Evolutionary conservation across 352 stramenopile genomes (phyloP).

Genomic region (Aphanomyces invadans): DNA sequence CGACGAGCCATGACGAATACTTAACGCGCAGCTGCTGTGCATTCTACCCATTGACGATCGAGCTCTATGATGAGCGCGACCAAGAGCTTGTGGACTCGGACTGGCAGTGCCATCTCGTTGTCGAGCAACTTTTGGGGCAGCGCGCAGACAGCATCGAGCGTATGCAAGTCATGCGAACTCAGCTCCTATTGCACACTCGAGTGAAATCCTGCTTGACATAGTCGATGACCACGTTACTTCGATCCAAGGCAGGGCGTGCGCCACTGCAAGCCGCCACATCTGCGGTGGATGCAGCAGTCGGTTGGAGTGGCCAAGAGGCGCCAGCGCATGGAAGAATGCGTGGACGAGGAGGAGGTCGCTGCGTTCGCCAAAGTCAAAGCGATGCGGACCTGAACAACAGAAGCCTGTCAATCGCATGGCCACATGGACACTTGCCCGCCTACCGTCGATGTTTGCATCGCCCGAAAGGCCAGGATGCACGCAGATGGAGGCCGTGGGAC

Average conservation of each 20-base stretch:
- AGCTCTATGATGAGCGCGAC: slow-evolving; percentile 29
- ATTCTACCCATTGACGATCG: background rate
- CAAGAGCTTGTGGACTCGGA: slow-evolving; percentile 29
- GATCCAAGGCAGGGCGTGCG: slow-evolving; percentile 28
- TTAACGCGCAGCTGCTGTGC: background rate
- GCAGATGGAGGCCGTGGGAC: background rate
- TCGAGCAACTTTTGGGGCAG: background rate
- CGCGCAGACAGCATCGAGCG: slow-evolving; percentile 34
- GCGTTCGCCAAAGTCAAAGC: too few species aligned
- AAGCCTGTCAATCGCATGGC: background rate
- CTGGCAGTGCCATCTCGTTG: slow-evolving; percentile 24
- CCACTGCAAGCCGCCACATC: slow-evolving; percentile 40
- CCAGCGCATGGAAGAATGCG: slow-evolving; percentile 43
- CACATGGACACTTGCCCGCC: background rate
- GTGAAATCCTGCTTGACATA: slow-evolving; percentile 29
- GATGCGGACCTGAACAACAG: slow-evolving; percentile 20
- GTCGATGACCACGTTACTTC: too few species aligned
- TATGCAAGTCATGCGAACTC: slow-evolving; percentile 11
- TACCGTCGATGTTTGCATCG: slow-evolving; percentile 23
- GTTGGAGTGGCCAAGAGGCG: slow-evolving; percentile 35
- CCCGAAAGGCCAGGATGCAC: slow-evolving; percentile 1
- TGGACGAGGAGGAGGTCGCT: slow-evolving; percentile 27
- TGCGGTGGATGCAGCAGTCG: slow-evolving; percentile 23
- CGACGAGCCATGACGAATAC: too few species aligned
- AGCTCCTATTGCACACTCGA: background rate